Percentiles rank a stretch among this genome's conserved stretches.
Conservation (phyloP, 495 filamentous ascomycete genomes). For the Pyrenula aspistea region DNA sequence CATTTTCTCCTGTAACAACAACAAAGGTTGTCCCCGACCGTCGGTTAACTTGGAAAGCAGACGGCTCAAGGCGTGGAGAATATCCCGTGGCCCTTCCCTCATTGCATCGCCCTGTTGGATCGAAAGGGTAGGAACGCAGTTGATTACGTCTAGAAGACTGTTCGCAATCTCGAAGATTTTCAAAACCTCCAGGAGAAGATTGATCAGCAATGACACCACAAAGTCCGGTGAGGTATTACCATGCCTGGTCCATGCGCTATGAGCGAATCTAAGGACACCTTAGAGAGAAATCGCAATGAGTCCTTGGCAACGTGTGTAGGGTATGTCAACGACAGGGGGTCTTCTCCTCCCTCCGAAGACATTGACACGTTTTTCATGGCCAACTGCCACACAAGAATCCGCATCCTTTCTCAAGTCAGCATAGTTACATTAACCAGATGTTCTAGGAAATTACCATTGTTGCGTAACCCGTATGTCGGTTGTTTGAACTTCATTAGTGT, state of each 20-base stretch:
- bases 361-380: slow-evolving; percentile 11
- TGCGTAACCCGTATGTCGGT: not conserved
- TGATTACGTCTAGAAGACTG: slow-evolving; percentile 30
- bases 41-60: not conserved
- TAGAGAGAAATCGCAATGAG: slow-evolving; percentile 24
- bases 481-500: not conserved
- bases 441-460: not conserved
- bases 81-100: not conserved
- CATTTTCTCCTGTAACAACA: not conserved
- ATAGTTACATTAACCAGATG: too few relatives aligned
- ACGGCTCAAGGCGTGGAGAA: not conserved
- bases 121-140: not conserved
- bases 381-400: slow-evolving; percentile 30
- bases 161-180: slow-evolving; percentile 35
- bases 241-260: slow-evolving; percentile 24
- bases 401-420: slow-evolving; percentile 30
- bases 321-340: slow-evolving; percentile 13
- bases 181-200: slow-evolving; percentile 20
- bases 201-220: not conserved
- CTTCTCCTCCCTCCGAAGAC: not conserved
- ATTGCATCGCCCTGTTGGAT: not conserved
- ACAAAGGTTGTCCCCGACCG: not conserved
- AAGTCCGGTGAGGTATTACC: slow-evolving; percentile 7
- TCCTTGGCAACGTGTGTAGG: slow-evolving; percentile 29
- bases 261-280: slow-evolving; percentile 21